Evolutionary conservation across 2,329 filamentous ascomycete species (phyloP).

Genomic region (Onygenales sp.): DNA sequence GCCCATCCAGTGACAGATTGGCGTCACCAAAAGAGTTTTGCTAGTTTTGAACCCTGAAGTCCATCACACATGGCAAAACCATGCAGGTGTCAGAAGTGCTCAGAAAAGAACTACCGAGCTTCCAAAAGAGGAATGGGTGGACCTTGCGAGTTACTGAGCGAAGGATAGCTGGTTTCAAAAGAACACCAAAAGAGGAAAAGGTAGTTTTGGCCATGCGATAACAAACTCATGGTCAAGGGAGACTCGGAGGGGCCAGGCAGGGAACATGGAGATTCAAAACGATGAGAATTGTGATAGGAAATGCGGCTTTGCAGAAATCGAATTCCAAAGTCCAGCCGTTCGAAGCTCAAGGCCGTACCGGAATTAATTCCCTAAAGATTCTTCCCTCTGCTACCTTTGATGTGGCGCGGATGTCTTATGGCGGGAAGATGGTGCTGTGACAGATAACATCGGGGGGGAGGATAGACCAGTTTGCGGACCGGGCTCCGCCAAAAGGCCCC

Average conservation of each 20-base stretch:
- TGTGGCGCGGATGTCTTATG: too few relatives aligned
- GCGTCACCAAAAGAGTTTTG: conserved; percentile 3
- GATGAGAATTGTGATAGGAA: neutral
- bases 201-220: neutral
- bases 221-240: neutral
- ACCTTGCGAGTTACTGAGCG: neutral
- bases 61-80: conserved; percentile 11
- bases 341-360: neutral
- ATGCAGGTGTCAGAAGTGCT: conserved; percentile 10
- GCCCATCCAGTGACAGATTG: conserved; percentile 3
- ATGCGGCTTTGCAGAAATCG: neutral
- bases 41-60: conserved; percentile 8
- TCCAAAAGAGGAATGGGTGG: neutral
- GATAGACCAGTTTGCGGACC: too few relatives aligned
- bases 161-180: conserved; percentile 4
- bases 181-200: neutral
- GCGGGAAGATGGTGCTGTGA: too few relatives aligned
- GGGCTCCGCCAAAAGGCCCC: too few relatives aligned
- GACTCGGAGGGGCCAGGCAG: neutral
- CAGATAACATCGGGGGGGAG: too few relatives aligned
- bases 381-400: too few relatives aligned
- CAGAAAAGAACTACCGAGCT: conserved; percentile 2
- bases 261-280: neutral
- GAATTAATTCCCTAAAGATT: too few relatives aligned
- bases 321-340: neutral